phyloP scores from a whole-genome alignment of 2,329 filamentous ascomycete genomes.

The Ophiostoma pallidulum region DNA sequence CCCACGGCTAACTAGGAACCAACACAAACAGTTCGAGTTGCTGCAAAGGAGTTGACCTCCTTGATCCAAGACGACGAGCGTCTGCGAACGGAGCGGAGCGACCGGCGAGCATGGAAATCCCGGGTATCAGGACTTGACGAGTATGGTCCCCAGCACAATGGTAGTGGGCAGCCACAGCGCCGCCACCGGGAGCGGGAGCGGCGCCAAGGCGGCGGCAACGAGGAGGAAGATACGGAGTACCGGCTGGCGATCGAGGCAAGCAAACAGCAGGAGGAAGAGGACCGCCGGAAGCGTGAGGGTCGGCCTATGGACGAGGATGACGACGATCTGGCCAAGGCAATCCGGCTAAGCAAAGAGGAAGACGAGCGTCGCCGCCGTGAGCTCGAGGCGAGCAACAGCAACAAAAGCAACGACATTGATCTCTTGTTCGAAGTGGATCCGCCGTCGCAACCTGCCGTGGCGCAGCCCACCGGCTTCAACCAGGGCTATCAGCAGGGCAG shows the following conservation, averaged over 20 bases:
- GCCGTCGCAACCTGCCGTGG: slow-evolving; percentile 38
- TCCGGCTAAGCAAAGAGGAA: slow-evolving; percentile 89
- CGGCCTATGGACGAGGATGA: slow-evolving; percentile 53
- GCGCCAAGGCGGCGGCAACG: slow-evolving; percentile 43
- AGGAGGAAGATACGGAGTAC: slow-evolving; percentile 87
- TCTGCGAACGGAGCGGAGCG: slow-evolving; percentile 77
- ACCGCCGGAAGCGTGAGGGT: slow-evolving; percentile 61
- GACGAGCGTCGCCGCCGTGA: slow-evolving; percentile 82
- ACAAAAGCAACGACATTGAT: slow-evolving; percentile 25
- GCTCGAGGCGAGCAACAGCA: slow-evolving; percentile 57
- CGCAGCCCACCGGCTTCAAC: slow-evolving; percentile 78
- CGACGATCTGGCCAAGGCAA: slow-evolving; percentile 87
- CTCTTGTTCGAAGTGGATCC: slow-evolving; percentile 77
- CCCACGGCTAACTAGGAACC: slow-evolving; percentile 4
- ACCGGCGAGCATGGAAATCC: slow-evolving; percentile 93
- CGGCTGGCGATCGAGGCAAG: slow-evolving; percentile 86
- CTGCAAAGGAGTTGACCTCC: slow-evolving; percentile 89
- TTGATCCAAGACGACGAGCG: slow-evolving; percentile 91
- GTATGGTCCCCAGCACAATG: slow-evolving; percentile 40
- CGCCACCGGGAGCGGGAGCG: slow-evolving; percentile 40
- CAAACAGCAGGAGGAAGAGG: slow-evolving; percentile 90
- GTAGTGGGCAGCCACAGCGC: slow-evolving; percentile 26
- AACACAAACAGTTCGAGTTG: slow-evolving; percentile 66
- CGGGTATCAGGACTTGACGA: slow-evolving; percentile 91
- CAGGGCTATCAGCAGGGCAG: slow-evolving; percentile 96